A percentile compares a stretch with the other conserved stretches of the same genome.
Conservation (phyloP, 345 rosid genomes). For the Schrenkiella parvula region DNA sequence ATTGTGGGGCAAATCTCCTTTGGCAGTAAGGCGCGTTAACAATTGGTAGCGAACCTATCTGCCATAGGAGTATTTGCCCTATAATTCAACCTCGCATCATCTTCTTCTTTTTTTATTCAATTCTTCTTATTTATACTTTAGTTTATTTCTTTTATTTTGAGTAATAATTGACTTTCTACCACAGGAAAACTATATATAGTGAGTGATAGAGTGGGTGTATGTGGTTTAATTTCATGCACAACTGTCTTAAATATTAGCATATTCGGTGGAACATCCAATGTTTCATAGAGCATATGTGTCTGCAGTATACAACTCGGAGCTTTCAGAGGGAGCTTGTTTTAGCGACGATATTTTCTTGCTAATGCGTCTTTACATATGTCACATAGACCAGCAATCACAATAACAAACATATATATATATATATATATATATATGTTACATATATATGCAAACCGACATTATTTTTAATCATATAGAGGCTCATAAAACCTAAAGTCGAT, state of each 20-base stretch:
- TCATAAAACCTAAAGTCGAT: too few relatives aligned
- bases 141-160: background rate
- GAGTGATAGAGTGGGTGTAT: background rate
- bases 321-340: too few relatives aligned
- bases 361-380: too few relatives aligned
- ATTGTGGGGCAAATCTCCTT: conserved; percentile 36
- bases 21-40: conserved; percentile 14
- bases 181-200: conserved; percentile 12
- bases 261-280: conserved; percentile 23
- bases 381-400: too few relatives aligned
- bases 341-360: too few relatives aligned
- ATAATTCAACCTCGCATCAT: conserved; percentile 20
- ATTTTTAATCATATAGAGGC: too few relatives aligned
- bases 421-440: too few relatives aligned
- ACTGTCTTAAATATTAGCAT: conserved; percentile 17
- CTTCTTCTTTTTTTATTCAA: background rate
- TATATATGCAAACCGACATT: too few relatives aligned
- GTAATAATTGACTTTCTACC: background rate
- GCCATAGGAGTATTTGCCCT: conserved; percentile 26
- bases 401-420: too few relatives aligned
- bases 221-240: background rate
- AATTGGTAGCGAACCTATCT: conserved; percentile 1
- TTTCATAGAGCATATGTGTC: conserved; percentile 14
- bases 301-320: background rate
- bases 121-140: background rate